Percentiles rank a stretch among this genome's conserved stretches.
Conservation (phyloP, 441 rosid genomes). For the Brassica balearica region DNA sequence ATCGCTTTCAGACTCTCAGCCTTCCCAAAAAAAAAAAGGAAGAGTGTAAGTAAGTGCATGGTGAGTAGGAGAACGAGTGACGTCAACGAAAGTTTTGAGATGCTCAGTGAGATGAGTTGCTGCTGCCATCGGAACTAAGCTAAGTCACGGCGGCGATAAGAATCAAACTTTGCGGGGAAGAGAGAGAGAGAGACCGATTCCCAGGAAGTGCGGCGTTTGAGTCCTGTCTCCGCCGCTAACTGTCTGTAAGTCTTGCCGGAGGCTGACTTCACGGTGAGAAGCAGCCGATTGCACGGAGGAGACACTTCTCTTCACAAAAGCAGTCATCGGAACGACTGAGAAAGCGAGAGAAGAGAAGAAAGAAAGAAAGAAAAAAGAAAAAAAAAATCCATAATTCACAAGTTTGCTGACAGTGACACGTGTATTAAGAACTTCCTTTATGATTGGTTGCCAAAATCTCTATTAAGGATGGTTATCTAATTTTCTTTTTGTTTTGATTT, state of each 20-base stretch:
- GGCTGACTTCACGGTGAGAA: constrained; percentile 58
- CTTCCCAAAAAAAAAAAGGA: constrained; percentile 39
- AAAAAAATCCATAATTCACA: too few species aligned
- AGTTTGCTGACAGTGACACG: neutral
- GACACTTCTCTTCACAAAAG: neutral
- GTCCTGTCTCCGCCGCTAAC: constrained; percentile 67
- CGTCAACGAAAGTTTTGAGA: constrained; percentile 75
- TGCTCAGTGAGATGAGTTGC: constrained; percentile 58
- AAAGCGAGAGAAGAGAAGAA: neutral
- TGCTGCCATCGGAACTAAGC: constrained; percentile 36
- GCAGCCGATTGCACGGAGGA: constrained; percentile 14
- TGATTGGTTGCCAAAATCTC: neutral
- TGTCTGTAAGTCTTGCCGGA: constrained; percentile 71
- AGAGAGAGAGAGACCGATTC: constrained; percentile 53
- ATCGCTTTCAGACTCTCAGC: constrained; percentile 67
- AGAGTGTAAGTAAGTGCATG: constrained; percentile 54
- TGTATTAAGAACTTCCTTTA: neutral
- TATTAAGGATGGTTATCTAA: neutral
- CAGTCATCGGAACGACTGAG: neutral
- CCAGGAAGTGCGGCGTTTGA: constrained; percentile 70
- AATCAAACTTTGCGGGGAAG: neutral
- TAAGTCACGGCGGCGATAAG: neutral
- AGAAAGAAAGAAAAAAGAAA: neutral
- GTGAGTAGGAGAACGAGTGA: constrained; percentile 58
- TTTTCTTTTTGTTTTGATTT: neutral